A percentile compares a stretch with the other conserved stretches of the same genome.
Evolutionary conservation across 495 filamentous ascomycete genomes (phyloP).

Genomic region (Neurospora cerealis): DNA sequence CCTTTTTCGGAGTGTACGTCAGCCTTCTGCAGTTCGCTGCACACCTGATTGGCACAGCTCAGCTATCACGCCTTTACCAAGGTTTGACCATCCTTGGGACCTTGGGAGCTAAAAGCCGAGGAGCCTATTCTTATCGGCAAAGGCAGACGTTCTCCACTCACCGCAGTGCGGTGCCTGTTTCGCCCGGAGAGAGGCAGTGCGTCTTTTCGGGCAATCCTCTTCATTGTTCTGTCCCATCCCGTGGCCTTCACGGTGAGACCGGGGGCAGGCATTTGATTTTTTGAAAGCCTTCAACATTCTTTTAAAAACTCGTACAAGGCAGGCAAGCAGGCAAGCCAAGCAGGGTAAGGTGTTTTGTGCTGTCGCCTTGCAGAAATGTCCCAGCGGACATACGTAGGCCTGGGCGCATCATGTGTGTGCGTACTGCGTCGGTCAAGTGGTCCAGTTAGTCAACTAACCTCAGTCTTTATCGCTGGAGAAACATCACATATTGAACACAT

Average conservation of each 20-base stretch:
- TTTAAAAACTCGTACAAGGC: not conserved
- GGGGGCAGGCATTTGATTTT: not conserved
- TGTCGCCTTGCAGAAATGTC: not conserved
- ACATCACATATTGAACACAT: not conserved
- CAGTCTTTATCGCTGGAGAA: not conserved
- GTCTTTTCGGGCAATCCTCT: not conserved
- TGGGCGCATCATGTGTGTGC: not conserved
- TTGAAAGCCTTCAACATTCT: not conserved
- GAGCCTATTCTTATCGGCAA: not conserved
- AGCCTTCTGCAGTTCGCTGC: constrained; percentile 23
- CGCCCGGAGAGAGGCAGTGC: not conserved
- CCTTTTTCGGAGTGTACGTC: constrained; percentile 12
- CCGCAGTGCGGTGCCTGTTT: not conserved
- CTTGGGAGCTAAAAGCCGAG: not conserved
- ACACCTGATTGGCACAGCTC: constrained; percentile 17
- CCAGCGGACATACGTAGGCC: not conserved
- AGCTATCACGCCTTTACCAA: constrained; percentile 3
- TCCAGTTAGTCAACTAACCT: not conserved
- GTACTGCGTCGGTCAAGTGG: not conserved
- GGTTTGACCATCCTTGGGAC: not conserved
- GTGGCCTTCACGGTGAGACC: not conserved
- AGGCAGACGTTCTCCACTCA: not conserved
- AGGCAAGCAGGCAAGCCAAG: not conserved
- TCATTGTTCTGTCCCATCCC: not conserved
- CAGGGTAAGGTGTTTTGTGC: not conserved